phyloP scores from a whole-genome alignment of 345 rosid genomes.

The Salix arbutifolia region DNA sequence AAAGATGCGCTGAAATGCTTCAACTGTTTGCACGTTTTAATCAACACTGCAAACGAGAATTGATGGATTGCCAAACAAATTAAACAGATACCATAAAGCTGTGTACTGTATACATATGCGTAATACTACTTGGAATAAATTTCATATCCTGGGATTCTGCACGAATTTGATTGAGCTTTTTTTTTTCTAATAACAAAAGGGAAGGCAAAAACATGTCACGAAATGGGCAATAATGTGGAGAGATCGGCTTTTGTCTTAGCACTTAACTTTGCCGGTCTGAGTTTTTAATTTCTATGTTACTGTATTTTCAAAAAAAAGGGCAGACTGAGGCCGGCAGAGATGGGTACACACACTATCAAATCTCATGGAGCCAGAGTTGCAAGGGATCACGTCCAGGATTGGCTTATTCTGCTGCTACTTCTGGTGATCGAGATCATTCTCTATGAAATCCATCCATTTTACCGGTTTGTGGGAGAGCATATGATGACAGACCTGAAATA shows the following conservation, averaged over 20 bases:
- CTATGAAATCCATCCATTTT: conserved; percentile 58
- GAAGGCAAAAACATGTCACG: too few species aligned
- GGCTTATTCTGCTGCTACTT: conserved; percentile 67
- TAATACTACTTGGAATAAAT: too few species aligned
- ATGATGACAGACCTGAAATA: conserved; percentile 80
- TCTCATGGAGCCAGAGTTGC: conserved; percentile 65
- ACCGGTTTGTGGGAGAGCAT: conserved; percentile 67
- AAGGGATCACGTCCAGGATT: conserved; percentile 55
- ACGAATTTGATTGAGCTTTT: background rate
- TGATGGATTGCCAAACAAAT: background rate
- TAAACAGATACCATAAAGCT: background rate
- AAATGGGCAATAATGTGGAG: too few species aligned
- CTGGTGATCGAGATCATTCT: conserved; percentile 37
- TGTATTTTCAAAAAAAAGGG: conserved; percentile 17
- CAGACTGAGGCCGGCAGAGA: conserved; percentile 46
- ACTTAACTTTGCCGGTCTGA: background rate
- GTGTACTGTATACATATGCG: too few species aligned
- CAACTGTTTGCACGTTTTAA: background rate
- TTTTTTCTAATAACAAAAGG: background rate
- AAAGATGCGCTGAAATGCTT: background rate
- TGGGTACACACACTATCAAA: conserved; percentile 42
- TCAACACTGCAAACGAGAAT: background rate
- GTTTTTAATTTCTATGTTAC: background rate
- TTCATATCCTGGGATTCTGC: background rate
- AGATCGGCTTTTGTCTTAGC: background rate